Evolutionary conservation across 2,329 filamentous ascomycete species (phyloP), one percentile per base, ranked within the genome.

Genomic region (Trichoderma oligosporum): DNA sequence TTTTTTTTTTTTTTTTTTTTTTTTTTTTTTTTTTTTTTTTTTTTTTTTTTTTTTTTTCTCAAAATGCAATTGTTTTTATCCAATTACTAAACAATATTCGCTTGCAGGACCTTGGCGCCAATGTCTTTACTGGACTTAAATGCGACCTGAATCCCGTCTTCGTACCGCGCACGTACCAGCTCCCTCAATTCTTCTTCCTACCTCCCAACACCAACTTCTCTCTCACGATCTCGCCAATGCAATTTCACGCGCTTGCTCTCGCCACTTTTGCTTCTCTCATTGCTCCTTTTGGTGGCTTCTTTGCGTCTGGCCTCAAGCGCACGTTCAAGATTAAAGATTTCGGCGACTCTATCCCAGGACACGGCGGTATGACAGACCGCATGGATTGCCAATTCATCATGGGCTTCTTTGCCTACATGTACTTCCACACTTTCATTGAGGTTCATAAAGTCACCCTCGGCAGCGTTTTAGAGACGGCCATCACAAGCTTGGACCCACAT

Each of bases 381-480:
- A 97, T 99, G 93, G 94, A 99, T 71, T 99, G 94, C 73, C 94
- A 99, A 71, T 99, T 99, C 76, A 97, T 97, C 78, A 99, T 99
- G 94, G 94, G 94, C 7, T 94, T 96, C 74, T 97, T 99, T 68
- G 85, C 93, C 14, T 97, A 91, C 78, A 92, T 99, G 82, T 99
- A 99, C 76, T 99, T 95, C 76, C 92, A 97, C 72, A 94, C 89
- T 68, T 99, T 99, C 72, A 93, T 99, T 67, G 92, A 92, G 4
- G 81, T 91, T 6, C 85, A 96, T 78, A 91, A 93, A 73, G 85
- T 88, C 36, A 91, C 81, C 57, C 86, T 96, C 18, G 94, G 93
- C 18, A 85, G 84, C 55, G 88, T 99, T 33, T 88, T 99, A 64
- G 93, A 99, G 77, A 84, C 85, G 11, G 93, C 90, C 49, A 96